Conservation (phyloP, 2,329 filamentous ascomycete genomes). For the Pseudonectria foliicola region DNA sequence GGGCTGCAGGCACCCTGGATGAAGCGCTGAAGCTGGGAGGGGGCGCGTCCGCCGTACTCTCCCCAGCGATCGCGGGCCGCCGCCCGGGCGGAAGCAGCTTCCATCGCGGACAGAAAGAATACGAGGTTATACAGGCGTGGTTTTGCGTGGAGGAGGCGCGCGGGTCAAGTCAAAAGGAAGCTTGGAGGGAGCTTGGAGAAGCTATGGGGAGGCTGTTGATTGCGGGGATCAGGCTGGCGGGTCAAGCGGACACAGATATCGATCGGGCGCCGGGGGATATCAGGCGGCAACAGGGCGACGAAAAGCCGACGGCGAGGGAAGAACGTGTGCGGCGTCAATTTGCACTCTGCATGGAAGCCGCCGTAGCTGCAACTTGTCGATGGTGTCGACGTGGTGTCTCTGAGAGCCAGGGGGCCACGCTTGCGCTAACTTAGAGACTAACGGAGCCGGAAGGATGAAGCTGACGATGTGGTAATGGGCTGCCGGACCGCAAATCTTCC, state of each 20-base stretch:
- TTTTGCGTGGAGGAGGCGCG: not conserved
- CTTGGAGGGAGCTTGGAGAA: not conserved
- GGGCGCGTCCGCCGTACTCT: conserved; percentile 68
- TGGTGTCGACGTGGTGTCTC: too few relatives aligned
- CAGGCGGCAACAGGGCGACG: too few relatives aligned
- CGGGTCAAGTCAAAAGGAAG: too few relatives aligned
- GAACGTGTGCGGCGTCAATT: too few relatives aligned
- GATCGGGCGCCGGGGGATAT: not conserved
- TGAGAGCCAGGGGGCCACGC: too few relatives aligned
- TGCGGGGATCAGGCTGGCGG: not conserved
- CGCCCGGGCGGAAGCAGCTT: conserved; percentile 92
- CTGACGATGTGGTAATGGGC: not conserved
- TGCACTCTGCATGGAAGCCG: too few relatives aligned
- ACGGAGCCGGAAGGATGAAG: too few relatives aligned
- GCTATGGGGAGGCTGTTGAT: not conserved
- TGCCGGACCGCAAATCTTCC: not conserved
- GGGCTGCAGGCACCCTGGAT: conserved; percentile 95
- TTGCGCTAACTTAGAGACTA: too few relatives aligned
- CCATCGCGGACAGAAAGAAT: conserved; percentile 49
- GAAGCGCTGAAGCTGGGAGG: conserved; percentile 87
- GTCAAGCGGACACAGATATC: not conserved
- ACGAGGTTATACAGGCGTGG: not conserved
- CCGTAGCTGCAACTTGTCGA: too few relatives aligned
- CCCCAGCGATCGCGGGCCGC: conserved; percentile 91
- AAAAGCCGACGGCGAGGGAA: not conserved